phyloP scores from a whole-genome alignment of 1,284 basidiomycete species.

The Phaffia rhodozyma region DNA sequence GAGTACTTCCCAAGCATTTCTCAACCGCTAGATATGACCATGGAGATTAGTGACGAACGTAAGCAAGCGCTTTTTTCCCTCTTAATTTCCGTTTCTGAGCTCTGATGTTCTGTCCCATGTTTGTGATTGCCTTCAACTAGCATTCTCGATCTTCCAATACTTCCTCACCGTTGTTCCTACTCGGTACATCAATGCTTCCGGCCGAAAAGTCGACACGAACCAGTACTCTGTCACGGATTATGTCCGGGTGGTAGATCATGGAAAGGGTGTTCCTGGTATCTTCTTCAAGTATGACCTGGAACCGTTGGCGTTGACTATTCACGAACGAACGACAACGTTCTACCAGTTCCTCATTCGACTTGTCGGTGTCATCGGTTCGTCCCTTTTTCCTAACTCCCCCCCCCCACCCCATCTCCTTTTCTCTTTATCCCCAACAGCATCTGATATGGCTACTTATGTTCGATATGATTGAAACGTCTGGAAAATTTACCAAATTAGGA shows the following conservation, averaged over 20 bases:
- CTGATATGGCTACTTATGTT: background rate
- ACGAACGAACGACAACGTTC: conserved; percentile 72
- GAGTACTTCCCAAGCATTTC: conserved; percentile 90
- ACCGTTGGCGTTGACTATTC: conserved; percentile 69
- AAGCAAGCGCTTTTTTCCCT: conserved; percentile 33
- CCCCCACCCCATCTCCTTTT: background rate
- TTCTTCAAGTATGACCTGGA: conserved; percentile 97
- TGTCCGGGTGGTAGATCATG: conserved; percentile 60
- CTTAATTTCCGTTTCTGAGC: background rate
- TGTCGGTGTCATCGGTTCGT: conserved; percentile 28
- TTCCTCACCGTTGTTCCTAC: conserved; percentile 92
- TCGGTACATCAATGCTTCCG: conserved; percentile 63
- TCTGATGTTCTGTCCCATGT: conserved; percentile 4
- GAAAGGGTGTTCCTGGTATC: conserved; percentile 66
- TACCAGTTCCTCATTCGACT: conserved; percentile 70
- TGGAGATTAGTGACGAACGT: conserved; percentile 70
- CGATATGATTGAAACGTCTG: background rate
- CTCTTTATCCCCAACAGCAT: conserved; percentile 3
- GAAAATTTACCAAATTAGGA: conserved; percentile 20
- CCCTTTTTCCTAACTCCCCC: no score
- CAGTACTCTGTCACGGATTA: conserved; percentile 85
- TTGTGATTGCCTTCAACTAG: conserved; percentile 35
- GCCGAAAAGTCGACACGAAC: conserved; percentile 55
- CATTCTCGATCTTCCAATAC: conserved; percentile 92
- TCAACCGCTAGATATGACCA: conserved; percentile 85